Conservation (phyloP, 371 early-diverging fungal species). For the Mucor circinelloides region DNA sequence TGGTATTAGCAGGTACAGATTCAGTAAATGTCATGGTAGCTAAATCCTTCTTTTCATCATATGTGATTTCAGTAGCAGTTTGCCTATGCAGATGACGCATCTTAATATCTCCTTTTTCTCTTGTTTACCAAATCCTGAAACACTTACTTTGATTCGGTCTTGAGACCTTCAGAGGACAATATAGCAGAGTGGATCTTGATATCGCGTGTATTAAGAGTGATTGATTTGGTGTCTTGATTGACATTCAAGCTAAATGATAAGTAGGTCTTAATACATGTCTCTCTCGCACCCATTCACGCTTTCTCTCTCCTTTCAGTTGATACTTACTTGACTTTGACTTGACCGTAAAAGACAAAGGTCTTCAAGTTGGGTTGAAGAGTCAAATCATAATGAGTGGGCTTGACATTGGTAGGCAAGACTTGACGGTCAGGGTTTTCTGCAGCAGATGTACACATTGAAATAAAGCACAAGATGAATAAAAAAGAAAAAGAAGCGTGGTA, state of each 20-base stretch:
- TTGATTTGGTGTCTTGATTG: slow-evolving; percentile 60
- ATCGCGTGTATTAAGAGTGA: slow-evolving; percentile 67
- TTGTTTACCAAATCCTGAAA: not conserved
- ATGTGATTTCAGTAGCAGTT: slow-evolving; percentile 64
- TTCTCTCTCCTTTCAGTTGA: not conserved
- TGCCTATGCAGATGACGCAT: slow-evolving; percentile 41
- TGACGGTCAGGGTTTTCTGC: slow-evolving; percentile 43
- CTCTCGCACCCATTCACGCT: not conserved
- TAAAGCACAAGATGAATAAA: not conserved
- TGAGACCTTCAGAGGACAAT: slow-evolving; percentile 52
- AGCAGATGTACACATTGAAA: slow-evolving; percentile 23
- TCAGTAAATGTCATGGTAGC: slow-evolving; percentile 74
- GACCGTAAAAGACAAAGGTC: slow-evolving; percentile 70
- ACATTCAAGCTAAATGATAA: slow-evolving; percentile 49
- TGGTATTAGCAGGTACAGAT: slow-evolving; percentile 64
- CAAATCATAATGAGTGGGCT: slow-evolving; percentile 76
- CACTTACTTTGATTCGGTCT: slow-evolving; percentile 60
- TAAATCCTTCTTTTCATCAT: slow-evolving; percentile 70
- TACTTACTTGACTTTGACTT: slow-evolving; percentile 60
- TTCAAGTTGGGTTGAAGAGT: slow-evolving; percentile 67
- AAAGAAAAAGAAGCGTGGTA: slow-evolving; percentile 5
- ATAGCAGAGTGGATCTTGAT: slow-evolving; percentile 54
- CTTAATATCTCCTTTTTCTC: not conserved
- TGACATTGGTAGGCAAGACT: slow-evolving; percentile 73
- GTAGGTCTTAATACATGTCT: not conserved